phyloP scores from a whole-genome alignment of 352 stramenopile species.

The Phytopythium oedochilum region DNA sequence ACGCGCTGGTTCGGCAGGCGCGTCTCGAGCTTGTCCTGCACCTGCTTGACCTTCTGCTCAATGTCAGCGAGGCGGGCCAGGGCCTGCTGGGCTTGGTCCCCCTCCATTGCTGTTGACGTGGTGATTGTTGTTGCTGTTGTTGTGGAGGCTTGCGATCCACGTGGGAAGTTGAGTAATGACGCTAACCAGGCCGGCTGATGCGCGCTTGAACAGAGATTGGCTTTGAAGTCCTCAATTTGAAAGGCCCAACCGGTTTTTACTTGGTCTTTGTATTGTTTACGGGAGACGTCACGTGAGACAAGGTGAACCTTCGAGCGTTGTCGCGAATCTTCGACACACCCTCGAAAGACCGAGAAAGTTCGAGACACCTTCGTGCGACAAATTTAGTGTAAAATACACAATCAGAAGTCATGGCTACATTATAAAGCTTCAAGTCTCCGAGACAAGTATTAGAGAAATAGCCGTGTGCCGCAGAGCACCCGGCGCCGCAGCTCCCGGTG shows the following conservation, averaged over 20 bases:
- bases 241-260: not conserved
- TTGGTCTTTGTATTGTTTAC: not conserved
- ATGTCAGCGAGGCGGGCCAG: slow-evolving; percentile 41
- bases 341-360: slow-evolving; percentile 4
- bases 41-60: slow-evolving; percentile 28
- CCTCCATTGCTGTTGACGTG: slow-evolving; percentile 16
- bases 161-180: slow-evolving; percentile 24
- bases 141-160: slow-evolving; percentile 8
- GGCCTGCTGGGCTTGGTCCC: slow-evolving; percentile 17
- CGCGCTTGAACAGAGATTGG: not conserved
- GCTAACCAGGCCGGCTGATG: no score
- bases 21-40: slow-evolving; percentile 34
- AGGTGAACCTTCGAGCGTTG: slow-evolving; percentile 1
- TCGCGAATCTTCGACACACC: slow-evolving; percentile 1
- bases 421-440: not conserved
- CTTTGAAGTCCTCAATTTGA: no score
- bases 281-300: not conserved
- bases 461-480: slow-evolving; percentile 30
- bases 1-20: slow-evolving; percentile 29
- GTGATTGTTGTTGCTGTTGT: slow-evolving; percentile 2
- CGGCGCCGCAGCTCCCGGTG: slow-evolving; percentile 17
- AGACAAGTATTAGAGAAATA: slow-evolving; percentile 31
- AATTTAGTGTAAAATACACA: no score
- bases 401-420: not conserved
- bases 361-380: slow-evolving; percentile 5